Percentiles rank a stretch among this genome's conserved stretches.
phyloP scores from a whole-genome alignment of 139 green algal species.

The Micractinium conductrix region DNA sequence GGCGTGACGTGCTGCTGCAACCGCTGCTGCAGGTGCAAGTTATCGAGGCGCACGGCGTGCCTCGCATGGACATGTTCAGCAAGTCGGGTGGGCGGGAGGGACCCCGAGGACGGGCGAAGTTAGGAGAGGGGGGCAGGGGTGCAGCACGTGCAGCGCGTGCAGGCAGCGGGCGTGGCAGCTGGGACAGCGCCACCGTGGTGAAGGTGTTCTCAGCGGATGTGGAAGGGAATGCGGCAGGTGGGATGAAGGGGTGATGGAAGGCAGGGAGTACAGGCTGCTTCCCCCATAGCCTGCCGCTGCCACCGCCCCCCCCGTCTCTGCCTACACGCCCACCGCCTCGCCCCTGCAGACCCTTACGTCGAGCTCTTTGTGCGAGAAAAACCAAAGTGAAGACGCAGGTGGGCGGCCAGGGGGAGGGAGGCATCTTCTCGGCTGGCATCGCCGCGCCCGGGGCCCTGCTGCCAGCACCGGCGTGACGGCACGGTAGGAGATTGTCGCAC shows the following conservation, averaged over 20 bases:
- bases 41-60: conserved; percentile 32
- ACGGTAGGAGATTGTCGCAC: no score
- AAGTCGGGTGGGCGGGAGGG: not conserved
- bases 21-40: conserved; percentile 38
- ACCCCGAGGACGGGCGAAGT: not conserved
- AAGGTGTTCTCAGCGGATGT: no score
- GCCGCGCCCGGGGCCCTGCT: no score
- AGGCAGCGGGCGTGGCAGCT: no score
- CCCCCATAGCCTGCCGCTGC: no score
- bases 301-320: not conserved
- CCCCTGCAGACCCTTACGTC: conserved; percentile 12
- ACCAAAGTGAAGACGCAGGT: conserved; percentile 44
- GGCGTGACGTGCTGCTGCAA: no score
- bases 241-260: not conserved
- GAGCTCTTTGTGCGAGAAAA: conserved; percentile 23
- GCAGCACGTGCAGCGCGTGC: not conserved
- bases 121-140: not conserved
- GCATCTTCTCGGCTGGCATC: no score
- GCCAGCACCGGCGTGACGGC: no score
- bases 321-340: no score
- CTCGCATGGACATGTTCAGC: conserved; percentile 9
- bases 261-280: not conserved
- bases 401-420: not conserved
- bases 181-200: no score
- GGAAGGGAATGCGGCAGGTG: not conserved